A percentile compares a stretch with the other conserved stretches of the same genome.
Evolutionary conservation across 176 grass and related monocot genomes (phyloP).

Genomic region (Chrysopogon serrulatus): DNA sequence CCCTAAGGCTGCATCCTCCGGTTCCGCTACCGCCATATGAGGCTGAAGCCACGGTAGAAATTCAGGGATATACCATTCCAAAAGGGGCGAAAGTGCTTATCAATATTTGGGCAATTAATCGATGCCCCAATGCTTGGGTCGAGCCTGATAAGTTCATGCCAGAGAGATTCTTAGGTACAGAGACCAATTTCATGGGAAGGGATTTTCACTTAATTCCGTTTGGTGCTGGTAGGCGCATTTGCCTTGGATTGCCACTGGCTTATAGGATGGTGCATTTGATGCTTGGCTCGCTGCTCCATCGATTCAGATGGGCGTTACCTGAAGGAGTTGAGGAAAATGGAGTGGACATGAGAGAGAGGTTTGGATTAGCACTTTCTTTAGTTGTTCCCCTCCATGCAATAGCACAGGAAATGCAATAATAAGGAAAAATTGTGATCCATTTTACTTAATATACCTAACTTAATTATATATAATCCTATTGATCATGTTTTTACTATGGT

Average conservation of each 20-base stretch:
- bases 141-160: conserved; percentile 24
- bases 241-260: too few relatives aligned
- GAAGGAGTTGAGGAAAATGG: neutral
- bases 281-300: conserved; percentile 28
- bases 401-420: neutral
- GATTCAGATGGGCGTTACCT: conserved; percentile 18
- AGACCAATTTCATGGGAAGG: conserved; percentile 14
- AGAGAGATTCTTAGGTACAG: conserved; percentile 29
- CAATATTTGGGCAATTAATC: conserved; percentile 39
- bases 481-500: too few relatives aligned
- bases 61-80: conserved; percentile 21
- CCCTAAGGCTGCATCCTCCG: neutral
- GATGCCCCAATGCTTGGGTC: neutral
- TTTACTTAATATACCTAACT: too few relatives aligned
- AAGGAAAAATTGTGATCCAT: too few relatives aligned
- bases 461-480: too few relatives aligned
- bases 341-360: neutral
- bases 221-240: too few relatives aligned
- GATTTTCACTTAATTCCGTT: conserved; percentile 46
- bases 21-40: neutral
- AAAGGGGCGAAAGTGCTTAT: conserved; percentile 5
- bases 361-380: neutral
- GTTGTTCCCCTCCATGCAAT: neutral
- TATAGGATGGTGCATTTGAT: conserved; percentile 41
- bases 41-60: neutral